These are phyloP conservation scores for Claviceps arundinis DNA, from an alignment of 2,329 filamentous ascomycete species.

Conservation along the genomic window DNA sequence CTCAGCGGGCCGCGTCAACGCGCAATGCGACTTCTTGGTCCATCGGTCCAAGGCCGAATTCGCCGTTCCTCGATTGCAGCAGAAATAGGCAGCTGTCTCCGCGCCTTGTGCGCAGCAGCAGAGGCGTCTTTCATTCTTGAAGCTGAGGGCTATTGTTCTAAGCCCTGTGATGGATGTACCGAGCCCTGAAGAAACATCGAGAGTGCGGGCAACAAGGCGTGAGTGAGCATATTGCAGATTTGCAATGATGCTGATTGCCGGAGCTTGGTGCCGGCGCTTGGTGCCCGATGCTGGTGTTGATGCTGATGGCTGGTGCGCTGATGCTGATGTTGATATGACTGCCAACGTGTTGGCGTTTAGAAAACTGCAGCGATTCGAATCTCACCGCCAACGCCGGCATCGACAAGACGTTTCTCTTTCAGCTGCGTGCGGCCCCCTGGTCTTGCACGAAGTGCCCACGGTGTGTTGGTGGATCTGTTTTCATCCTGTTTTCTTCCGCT, in stretches of 20 bases:
- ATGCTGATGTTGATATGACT: background rate
- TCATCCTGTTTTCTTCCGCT: background rate
- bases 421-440: background rate
- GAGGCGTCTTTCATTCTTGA: background rate
- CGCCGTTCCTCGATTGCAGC: background rate
- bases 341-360: background rate
- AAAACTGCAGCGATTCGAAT: too few species aligned
- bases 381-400: background rate
- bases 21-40: background rate
- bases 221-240: background rate
- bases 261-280: too few species aligned
- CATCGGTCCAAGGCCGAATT: background rate
- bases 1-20: background rate
- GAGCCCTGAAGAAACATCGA: too few species aligned
- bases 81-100: background rate
- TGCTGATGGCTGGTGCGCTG: background rate
- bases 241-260: background rate
- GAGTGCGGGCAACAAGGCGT: background rate
- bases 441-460: background rate
- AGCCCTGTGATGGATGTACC: background rate
- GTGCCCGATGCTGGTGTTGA: background rate
- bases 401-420: background rate
- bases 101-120: background rate
- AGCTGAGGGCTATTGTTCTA: background rate
- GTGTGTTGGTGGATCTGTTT: background rate